Evolutionary conservation across 2,329 filamentous ascomycete genomes (phyloP), one percentile per base, ranked within the genome.

Genomic region (Fusarium multiceps): DNA sequence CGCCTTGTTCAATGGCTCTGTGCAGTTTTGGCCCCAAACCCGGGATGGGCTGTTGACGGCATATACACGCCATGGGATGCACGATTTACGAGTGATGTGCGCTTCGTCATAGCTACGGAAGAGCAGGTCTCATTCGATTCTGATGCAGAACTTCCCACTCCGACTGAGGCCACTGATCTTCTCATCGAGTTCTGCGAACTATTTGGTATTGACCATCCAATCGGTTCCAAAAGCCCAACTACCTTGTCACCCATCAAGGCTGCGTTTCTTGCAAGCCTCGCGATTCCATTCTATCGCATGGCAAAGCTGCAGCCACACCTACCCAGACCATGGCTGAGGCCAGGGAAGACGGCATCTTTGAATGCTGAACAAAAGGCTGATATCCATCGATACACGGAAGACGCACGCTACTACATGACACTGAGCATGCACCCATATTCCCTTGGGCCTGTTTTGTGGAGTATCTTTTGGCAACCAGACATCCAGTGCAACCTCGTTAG

Each of bases 391-490:
- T 75, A 75, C 13, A 63, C 68, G 7, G 42, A 42, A 21, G 73
- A 75, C 25, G 60, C 70, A 23, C 71, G 55, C 30, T 77, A 77
- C 54, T 73, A 77, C 62, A 77, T 78, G 76, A 77, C 76, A n/a
- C 68, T 78, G 37, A 77, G 76, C 58, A 72, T 76, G 72, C 70
- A 75, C n/a, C 72, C 70, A 14, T 59, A 63, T 23, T 59, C 68
- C 23, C 50, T 76, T n/a, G 74, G 73, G 3, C 68, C 76, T 25
- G 68, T 76, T 11, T 42, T 77, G n/a, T 78, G 76, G 76, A 74
- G 75, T 48, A 68, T 77, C 28, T 78, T 78, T 28, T 78, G 76
- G 76, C 73, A 76, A 46, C 76, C 76, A 10, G 70, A 71, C n/a
- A 65, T 78, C 16, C 65, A 71, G 21, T 78, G 76, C 51, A 77